Evolutionary conservation across 768 basidiomycete species (phyloP).

Genomic region (Boletus vermiculosoides): DNA sequence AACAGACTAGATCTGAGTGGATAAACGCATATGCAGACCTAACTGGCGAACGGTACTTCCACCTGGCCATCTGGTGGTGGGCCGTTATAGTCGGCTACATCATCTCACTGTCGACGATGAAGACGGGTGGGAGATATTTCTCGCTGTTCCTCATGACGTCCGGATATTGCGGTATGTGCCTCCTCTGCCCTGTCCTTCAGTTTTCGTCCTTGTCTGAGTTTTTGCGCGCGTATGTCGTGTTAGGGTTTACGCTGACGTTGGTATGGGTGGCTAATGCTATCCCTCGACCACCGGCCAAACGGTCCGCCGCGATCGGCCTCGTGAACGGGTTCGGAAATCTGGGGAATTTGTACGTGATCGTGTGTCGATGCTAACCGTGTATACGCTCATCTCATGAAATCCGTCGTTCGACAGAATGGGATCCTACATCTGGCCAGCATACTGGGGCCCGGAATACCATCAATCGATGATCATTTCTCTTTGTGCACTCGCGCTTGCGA

Average conservation of each 20-base stretch:
- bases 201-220: background rate
- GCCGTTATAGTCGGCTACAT: conserved; percentile 59
- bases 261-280: conserved; percentile 65
- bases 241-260: conserved; percentile 44
- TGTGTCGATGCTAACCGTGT: background rate
- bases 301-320: conserved; percentile 55
- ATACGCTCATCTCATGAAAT: background rate
- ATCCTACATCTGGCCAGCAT: conserved; percentile 59
- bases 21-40: conserved; percentile 35
- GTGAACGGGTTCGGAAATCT: conserved; percentile 61
- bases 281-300: conserved; percentile 58
- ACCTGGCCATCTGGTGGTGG: conserved; percentile 58
- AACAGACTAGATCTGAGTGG: background rate
- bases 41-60: conserved; percentile 66
- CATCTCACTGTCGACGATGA: conserved; percentile 54
- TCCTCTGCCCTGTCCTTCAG: background rate
- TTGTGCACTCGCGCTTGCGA: conserved; percentile 34
- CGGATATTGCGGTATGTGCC: conserved; percentile 44
- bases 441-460: conserved; percentile 62
- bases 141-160: conserved; percentile 63
- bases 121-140: conserved; percentile 54
- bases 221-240: background rate
- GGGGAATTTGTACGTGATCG: conserved; percentile 50
- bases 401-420: conserved; percentile 44
- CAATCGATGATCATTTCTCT: conserved; percentile 57